Conservation (phyloP, 1,284 basidiomycete genomes). For the Ustilago esculenta region DNA sequence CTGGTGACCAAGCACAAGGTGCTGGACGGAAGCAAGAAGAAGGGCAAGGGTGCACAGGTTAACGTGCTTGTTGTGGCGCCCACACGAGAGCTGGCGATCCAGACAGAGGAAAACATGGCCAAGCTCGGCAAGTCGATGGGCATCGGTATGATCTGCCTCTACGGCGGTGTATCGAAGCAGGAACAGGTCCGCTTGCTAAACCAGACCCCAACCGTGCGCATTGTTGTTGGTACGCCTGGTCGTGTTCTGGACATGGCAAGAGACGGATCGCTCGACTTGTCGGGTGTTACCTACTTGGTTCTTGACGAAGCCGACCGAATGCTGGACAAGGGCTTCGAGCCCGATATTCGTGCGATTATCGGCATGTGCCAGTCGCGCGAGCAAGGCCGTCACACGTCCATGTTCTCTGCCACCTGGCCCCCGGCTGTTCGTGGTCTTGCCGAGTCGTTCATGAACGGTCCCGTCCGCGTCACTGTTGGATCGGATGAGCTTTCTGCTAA, state of each 20-base stretch:
- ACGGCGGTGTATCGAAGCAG: constrained; percentile 89
- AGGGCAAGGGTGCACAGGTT: constrained; percentile 69
- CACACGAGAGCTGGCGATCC: constrained; percentile 91
- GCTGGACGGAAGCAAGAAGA: constrained; percentile 48
- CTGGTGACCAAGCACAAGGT: constrained; percentile 71
- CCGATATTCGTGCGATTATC: constrained; percentile 94
- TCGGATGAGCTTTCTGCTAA: constrained; percentile 95
- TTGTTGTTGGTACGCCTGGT: constrained; percentile 94
- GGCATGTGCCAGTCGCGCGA: constrained; percentile 74
- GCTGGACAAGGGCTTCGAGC: constrained; percentile 98
- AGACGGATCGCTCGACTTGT: constrained; percentile 77
- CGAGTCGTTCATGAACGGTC: constrained; percentile 83
- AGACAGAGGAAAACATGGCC: constrained; percentile 87
- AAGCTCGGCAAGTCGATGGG: constrained; percentile 80
- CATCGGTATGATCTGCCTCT: constrained; percentile 84
- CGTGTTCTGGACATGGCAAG: constrained; percentile 89
- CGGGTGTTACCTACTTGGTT: constrained; percentile 86
- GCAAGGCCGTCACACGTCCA: constrained; percentile 67
- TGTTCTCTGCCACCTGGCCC: constrained; percentile 96
- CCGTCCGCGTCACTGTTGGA: constrained; percentile 91
- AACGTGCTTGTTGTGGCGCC: constrained; percentile 88
- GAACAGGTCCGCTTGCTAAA: constrained; percentile 76
- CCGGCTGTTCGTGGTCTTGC: constrained; percentile 94
- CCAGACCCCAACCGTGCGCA: constrained; percentile 71
- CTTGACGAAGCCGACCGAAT: constrained; percentile 98